These are phyloP conservation scores for Geranium rotundifolium DNA, from an alignment of 345 rosid genomes.

Conservation along the genomic window DNA sequence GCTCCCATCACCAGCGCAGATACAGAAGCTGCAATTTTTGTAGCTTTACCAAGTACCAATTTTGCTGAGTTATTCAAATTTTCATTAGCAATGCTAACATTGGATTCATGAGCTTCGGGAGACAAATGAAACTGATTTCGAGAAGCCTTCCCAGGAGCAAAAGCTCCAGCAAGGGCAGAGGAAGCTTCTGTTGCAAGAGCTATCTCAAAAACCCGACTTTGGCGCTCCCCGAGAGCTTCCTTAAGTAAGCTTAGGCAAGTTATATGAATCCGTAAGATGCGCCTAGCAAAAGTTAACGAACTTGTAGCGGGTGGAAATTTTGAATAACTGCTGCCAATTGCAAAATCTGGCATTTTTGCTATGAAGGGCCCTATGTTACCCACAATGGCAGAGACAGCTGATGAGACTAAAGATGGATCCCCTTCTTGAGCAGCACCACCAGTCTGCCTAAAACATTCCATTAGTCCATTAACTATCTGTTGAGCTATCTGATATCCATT, in stretches of 20 bases:
- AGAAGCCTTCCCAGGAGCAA: conserved; percentile 66
- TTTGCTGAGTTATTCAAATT: conserved; percentile 34
- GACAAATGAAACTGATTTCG: conserved; percentile 68
- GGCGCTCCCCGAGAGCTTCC: conserved; percentile 98
- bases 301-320: conserved; percentile 35
- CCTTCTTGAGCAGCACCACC: conserved; percentile 99
- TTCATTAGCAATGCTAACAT: conserved; percentile 31
- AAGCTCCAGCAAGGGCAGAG: conserved; percentile 54
- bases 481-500: conserved; percentile 76
- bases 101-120: conserved; percentile 67
- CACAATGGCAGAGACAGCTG: conserved; percentile 83
- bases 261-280: conserved; percentile 69
- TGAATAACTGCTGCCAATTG: conserved; percentile 31
- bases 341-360: conserved; percentile 65
- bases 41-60: conserved; percentile 31
- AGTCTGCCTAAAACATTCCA: conserved; percentile 80
- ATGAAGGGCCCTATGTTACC: conserved; percentile 52
- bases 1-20: conserved; percentile 81
- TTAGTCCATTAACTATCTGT: conserved; percentile 54
- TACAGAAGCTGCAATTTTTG: conserved; percentile 65
- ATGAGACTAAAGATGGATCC: conserved; percentile 87
- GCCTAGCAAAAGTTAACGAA: conserved; percentile 47
- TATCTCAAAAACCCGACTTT: conserved; percentile 85
- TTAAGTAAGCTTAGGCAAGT: conserved; percentile 68
- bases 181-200: conserved; percentile 93